A percentile compares a stretch with the other conserved stretches of the same genome.
Evolutionary conservation across 1,284 basidiomycete species (phyloP).

Genomic region (Ganoderma lucidum): DNA sequence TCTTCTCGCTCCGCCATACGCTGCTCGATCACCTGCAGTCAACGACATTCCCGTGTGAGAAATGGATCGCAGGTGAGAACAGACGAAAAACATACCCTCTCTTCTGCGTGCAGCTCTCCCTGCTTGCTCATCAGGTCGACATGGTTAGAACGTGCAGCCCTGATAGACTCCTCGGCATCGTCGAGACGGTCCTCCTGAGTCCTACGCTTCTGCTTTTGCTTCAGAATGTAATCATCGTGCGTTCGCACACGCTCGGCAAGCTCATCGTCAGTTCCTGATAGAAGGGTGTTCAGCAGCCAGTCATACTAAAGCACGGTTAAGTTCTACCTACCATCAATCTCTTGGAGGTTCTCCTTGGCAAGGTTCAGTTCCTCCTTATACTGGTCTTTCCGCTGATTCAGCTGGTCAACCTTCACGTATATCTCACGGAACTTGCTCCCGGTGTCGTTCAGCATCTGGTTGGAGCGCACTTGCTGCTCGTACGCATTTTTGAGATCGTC

Average conservation of each 20-base stretch:
- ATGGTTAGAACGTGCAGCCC: constrained; percentile 60
- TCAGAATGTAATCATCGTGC: constrained; percentile 73
- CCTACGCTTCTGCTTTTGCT: constrained; percentile 59
- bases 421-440: constrained; percentile 88
- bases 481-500: constrained; percentile 77
- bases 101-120: constrained; percentile 70
- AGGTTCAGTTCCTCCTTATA: constrained; percentile 66
- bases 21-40: constrained; percentile 72
- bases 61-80: not conserved
- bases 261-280: constrained; percentile 80
- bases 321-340: constrained; percentile 67
- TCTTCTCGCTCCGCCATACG: constrained; percentile 80
- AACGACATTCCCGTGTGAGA: constrained; percentile 7
- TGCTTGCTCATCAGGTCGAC: constrained; percentile 64
- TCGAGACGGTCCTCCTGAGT: constrained; percentile 59
- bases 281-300: not conserved
- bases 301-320: too few relatives aligned
- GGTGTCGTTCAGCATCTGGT: constrained; percentile 85
- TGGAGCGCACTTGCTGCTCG: constrained; percentile 74
- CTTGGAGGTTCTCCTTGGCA: constrained; percentile 73
- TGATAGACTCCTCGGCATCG: constrained; percentile 71
- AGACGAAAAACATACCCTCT: constrained; percentile 53
- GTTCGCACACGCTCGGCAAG: constrained; percentile 73
- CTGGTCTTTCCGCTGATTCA: constrained; percentile 71
- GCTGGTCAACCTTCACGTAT: constrained; percentile 75